phyloP scores from a whole-genome alignment of 306 rosid genomes.

The Gastrolobium bilobum region DNA sequence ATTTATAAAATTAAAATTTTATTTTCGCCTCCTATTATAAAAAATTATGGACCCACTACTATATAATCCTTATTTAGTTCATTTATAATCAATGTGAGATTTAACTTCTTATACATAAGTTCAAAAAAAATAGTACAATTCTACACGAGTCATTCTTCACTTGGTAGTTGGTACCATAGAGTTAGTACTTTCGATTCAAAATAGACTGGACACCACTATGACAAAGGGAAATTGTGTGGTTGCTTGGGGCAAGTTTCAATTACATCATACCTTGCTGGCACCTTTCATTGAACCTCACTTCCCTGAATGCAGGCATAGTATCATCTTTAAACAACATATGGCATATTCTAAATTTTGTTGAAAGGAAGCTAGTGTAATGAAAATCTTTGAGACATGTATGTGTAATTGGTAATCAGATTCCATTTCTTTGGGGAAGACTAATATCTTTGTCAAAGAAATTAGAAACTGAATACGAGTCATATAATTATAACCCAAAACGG shows the following conservation, averaged over 20 bases:
- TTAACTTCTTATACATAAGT: too few species aligned
- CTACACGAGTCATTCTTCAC: too few species aligned
- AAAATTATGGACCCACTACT: too few species aligned
- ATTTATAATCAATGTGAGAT: too few species aligned
- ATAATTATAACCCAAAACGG: background rate
- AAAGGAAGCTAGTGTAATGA: conserved; percentile 1
- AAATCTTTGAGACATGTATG: background rate
- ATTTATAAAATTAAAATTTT: too few species aligned
- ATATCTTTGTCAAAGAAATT: background rate
- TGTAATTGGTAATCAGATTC: conserved; percentile 7
- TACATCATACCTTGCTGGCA: conserved; percentile 8
- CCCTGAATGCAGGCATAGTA: conserved; percentile 31
- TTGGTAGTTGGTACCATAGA: too few species aligned
- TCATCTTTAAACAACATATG: conserved; percentile 45
- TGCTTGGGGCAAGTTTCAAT: conserved; percentile 35
- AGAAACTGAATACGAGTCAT: background rate
- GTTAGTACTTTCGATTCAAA: too few species aligned
- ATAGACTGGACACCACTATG: conserved; percentile 44
- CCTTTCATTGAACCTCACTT: conserved; percentile 47
- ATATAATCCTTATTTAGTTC: too few species aligned
- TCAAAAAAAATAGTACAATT: too few species aligned
- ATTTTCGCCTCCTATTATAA: too few species aligned
- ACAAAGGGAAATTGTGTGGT: conserved; percentile 29
- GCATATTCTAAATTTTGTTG: conserved; percentile 30
- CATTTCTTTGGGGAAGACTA: conserved; percentile 2